Conservation (phyloP, 2,329 filamentous ascomycete genomes). For the Claviceps lovelessii region DNA sequence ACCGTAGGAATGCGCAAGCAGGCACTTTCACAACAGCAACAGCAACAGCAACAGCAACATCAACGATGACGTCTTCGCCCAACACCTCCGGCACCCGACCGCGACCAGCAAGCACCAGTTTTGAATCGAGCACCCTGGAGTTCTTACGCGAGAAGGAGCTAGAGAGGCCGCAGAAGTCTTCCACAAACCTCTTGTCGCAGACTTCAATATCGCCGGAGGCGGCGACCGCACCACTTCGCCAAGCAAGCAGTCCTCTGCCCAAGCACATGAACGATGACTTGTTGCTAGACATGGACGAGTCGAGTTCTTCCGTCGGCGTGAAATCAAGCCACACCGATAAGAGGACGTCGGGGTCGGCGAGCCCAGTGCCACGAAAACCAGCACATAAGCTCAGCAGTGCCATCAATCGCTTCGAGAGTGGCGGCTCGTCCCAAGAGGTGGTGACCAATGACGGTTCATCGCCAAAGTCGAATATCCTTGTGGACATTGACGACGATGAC, state of each 20-base stretch:
- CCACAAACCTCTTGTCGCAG: not conserved
- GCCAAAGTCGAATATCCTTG: conserved; percentile 47
- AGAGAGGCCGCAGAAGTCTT: conserved; percentile 22
- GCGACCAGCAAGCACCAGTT: conserved; percentile 67
- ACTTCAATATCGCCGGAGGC: not conserved
- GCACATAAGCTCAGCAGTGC: conserved; percentile 83
- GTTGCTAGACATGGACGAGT: conserved; percentile 59
- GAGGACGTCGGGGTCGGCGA: conserved; percentile 56
- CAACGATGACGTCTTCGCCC: conserved; percentile 9
- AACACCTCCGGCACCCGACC: conserved; percentile 30
- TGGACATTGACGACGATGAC: conserved; percentile 49
- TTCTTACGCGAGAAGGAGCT: conserved; percentile 66
- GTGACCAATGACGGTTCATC: conserved; percentile 15
- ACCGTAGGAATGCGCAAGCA: conserved; percentile 9
- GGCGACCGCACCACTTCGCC: not conserved
- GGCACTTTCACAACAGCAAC: conserved; percentile 7
- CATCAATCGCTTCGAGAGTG: conserved; percentile 74
- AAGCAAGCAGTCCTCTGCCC: not conserved
- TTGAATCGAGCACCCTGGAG: conserved; percentile 63
- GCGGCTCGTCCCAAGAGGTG: conserved; percentile 20
- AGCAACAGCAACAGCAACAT: not conserved
- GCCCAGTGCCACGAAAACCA: conserved; percentile 70
- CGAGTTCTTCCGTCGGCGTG: conserved; percentile 34
- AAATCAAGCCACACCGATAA: conserved; percentile 43
- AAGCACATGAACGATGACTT: conserved; percentile 38